A percentile compares a stretch with the other conserved stretches of the same genome.
These are phyloP conservation scores for Trichoderma pleuroti DNA, from an alignment of 2,329 filamentous ascomycete species.

Conservation along the genomic window DNA sequence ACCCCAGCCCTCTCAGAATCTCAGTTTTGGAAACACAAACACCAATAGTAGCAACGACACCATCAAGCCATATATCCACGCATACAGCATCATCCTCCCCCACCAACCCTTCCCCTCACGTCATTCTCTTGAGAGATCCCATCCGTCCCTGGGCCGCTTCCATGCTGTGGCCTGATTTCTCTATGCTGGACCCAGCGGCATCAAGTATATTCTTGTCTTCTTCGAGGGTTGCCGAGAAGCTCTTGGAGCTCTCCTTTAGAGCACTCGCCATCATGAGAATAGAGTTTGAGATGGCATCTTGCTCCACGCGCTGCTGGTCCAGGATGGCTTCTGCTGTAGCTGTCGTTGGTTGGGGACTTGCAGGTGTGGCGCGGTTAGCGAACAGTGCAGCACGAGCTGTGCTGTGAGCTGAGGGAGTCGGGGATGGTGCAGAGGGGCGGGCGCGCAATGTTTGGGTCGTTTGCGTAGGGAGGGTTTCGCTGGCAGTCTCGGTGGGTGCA, in stretches of 20 bases:
- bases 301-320: conserved; percentile 73
- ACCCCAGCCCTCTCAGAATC: conserved; percentile 54
- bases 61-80: conserved; percentile 78
- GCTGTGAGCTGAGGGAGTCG: conserved; percentile 29
- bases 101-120: conserved; percentile 85
- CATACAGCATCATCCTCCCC: conserved; percentile 80
- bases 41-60: conserved; percentile 74
- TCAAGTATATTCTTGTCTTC: conserved; percentile 67
- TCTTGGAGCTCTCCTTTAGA: conserved; percentile 70
- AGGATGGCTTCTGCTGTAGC: conserved; percentile 68
- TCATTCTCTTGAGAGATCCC: conserved; percentile 73
- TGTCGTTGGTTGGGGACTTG: conserved; percentile 39
- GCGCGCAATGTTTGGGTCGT: conserved; percentile 36
- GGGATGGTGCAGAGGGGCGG: conserved; percentile 27
- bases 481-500: conserved; percentile 16
- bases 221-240: conserved; percentile 69
- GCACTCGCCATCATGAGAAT: conserved; percentile 76
- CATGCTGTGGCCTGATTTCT: conserved; percentile 72
- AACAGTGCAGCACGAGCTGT: conserved; percentile 45
- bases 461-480: conserved; percentile 29
- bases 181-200: conserved; percentile 69
- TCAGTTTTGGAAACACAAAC: conserved; percentile 80
- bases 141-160: conserved; percentile 73
- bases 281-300: conserved; percentile 76
- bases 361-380: conserved; percentile 37